Conservation (phyloP, 208 protist genomes). For the Leishmania braziliensis region DNA sequence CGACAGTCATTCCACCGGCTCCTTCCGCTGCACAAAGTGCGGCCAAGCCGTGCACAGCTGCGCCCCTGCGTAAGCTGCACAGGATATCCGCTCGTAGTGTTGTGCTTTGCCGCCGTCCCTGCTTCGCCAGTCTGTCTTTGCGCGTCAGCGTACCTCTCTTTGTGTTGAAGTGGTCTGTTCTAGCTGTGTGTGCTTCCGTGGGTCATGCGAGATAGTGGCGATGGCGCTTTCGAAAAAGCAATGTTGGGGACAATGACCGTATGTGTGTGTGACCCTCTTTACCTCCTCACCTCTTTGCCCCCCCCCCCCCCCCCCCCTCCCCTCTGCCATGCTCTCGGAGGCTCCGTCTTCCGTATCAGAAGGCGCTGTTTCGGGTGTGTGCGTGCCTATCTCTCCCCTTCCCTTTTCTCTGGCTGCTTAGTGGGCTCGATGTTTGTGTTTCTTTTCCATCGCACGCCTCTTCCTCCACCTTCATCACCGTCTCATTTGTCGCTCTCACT, state of each 20-base stretch:
- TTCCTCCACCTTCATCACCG: background rate
- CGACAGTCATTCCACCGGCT: conserved; percentile 53
- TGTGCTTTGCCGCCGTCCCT: background rate
- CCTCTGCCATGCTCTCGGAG: too few species aligned
- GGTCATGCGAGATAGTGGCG: background rate
- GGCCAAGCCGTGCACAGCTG: conserved; percentile 65
- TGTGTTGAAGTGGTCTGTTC: background rate
- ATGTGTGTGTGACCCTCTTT: background rate
- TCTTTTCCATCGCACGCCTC: too few species aligned
- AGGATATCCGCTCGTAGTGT: background rate
- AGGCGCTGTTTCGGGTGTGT: background rate
- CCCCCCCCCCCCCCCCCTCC: too few species aligned
- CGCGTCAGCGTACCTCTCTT: background rate
- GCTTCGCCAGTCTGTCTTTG: background rate
- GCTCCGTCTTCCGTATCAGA: too few species aligned
- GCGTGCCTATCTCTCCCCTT: background rate
- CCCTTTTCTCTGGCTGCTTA: background rate
- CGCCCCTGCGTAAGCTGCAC: conserved; percentile 33
- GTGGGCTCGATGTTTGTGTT: too few species aligned
- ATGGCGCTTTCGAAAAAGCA: background rate
- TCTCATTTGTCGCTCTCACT: background rate
- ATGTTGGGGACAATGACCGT: background rate
- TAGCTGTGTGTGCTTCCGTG: background rate
- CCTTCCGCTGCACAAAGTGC: conserved; percentile 82
- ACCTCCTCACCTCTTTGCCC: too few species aligned